phyloP scores from a whole-genome alignment of 1,139 yeast genomes.

The Saccharomyces uvarum region DNA sequence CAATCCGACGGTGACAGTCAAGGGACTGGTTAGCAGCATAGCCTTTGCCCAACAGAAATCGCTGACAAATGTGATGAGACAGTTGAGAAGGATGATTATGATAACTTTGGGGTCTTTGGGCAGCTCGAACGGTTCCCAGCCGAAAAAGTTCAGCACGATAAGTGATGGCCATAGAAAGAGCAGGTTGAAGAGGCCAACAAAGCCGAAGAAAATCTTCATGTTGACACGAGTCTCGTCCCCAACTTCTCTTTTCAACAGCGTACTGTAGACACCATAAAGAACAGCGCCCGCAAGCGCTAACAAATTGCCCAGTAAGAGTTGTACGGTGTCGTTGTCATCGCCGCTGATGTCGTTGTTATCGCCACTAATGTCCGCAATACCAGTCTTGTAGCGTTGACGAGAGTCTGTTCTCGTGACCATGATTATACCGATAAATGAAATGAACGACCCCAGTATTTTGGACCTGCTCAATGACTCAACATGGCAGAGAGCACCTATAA shows the following conservation, averaged over 20 bases:
- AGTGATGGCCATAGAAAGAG: conserved; percentile 72
- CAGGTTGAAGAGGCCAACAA: conserved; percentile 76
- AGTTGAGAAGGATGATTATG: conserved; percentile 51
- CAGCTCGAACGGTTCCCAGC: conserved; percentile 58
- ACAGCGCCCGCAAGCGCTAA: conserved; percentile 79
- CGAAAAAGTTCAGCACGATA: conserved; percentile 49
- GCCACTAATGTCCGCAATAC: conserved; percentile 3
- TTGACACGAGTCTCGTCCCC: conserved; percentile 64
- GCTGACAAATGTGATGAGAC: conserved; percentile 67
- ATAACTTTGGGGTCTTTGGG: conserved; percentile 52
- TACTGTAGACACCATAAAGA: conserved; percentile 80
- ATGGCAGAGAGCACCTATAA: conserved; percentile 62
- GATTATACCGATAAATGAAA: conserved; percentile 68
- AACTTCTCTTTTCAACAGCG: conserved; percentile 63
- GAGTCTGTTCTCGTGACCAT: conserved; percentile 61
- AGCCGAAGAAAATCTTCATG: conserved; percentile 82
- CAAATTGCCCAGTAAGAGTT: conserved; percentile 60
- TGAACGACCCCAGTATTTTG: conserved; percentile 58
- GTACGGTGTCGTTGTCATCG: conserved; percentile 29
- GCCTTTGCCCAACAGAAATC: conserved; percentile 95
- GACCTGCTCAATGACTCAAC: conserved; percentile 58
- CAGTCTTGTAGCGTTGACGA: conserved; percentile 7
- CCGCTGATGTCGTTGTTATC: conserved; percentile 16
- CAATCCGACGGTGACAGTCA: conserved; percentile 88
- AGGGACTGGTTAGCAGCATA: conserved; percentile 79